Percentiles rank a stretch among this genome's conserved stretches.
phyloP scores from a whole-genome alignment of 805 yeast genomes.

The Torulaspora delbrueckii region DNA sequence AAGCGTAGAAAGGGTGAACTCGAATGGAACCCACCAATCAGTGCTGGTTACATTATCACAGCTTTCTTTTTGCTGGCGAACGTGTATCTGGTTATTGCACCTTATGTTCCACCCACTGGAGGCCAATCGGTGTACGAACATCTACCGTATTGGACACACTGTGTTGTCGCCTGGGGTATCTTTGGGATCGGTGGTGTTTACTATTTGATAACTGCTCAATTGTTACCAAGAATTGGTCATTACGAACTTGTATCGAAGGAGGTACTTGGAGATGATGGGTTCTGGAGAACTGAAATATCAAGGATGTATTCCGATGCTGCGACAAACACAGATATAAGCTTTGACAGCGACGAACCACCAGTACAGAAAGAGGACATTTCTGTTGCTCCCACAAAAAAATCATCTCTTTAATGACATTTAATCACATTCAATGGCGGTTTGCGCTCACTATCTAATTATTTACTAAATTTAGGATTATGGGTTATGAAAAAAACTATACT shows the following conservation, averaged over 20 bases:
- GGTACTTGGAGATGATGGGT: slow-evolving; percentile 60
- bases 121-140: slow-evolving; percentile 64
- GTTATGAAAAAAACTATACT: too few species aligned
- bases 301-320: slow-evolving; percentile 18
- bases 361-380: background rate
- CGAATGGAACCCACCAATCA: slow-evolving; percentile 69
- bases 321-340: slow-evolving; percentile 7
- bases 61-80: slow-evolving; percentile 61
- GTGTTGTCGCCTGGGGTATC: slow-evolving; percentile 78
- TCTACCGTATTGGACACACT: slow-evolving; percentile 73
- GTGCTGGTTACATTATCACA: slow-evolving; percentile 59
- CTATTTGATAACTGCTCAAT: slow-evolving; percentile 59
- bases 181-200: slow-evolving; percentile 60
- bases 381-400: background rate
- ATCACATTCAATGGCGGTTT: background rate
- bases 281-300: slow-evolving; percentile 59
- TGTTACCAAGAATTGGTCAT: slow-evolving; percentile 52
- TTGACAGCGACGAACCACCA: slow-evolving; percentile 4
- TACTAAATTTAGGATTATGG: too few species aligned
- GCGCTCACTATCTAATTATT: too few species aligned
- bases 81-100: slow-evolving; percentile 65
- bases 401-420: background rate
- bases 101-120: slow-evolving; percentile 66
- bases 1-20: slow-evolving; percentile 45
- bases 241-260: slow-evolving; percentile 51